Conservation (phyloP, 108 stramenopile genomes). For the Pseudonitzschia pungens region DNA sequence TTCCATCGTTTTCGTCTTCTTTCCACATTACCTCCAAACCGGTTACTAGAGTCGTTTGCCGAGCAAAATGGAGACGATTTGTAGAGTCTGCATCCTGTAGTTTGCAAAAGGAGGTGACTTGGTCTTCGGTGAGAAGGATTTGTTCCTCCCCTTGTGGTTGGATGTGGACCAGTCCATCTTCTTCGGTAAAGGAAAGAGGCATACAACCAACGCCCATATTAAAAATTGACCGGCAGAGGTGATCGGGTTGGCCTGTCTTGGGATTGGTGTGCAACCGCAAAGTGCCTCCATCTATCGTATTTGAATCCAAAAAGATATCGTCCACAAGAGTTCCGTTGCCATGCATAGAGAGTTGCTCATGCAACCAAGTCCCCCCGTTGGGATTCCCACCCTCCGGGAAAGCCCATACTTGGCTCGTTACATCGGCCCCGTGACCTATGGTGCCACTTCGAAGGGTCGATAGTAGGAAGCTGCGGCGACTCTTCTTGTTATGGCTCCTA, state of each 20-base stretch:
- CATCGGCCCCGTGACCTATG: background rate
- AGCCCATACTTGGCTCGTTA: conserved; percentile 14
- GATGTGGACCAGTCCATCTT: background rate
- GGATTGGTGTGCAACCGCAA: conserved; percentile 13
- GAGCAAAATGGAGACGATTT: no score
- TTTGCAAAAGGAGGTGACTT: background rate
- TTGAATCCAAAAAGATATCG: conserved; percentile 2
- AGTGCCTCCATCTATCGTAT: conserved; percentile 14
- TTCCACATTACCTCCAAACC: conserved; percentile 25
- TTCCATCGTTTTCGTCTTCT: background rate
- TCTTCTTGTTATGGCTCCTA: background rate
- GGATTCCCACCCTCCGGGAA: conserved; percentile 16
- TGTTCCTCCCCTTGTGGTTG: background rate
- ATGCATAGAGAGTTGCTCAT: background rate
- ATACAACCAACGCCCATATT: conserved; percentile 15
- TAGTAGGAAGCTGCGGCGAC: conserved; percentile 11
- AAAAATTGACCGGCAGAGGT: conserved; percentile 16
- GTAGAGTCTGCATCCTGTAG: background rate
- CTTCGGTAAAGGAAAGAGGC: conserved; percentile 7
- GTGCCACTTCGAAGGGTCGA: background rate
- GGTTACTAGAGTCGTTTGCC: conserved; percentile 10
- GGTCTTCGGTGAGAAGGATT: conserved; percentile 1
- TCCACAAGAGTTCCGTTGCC: background rate
- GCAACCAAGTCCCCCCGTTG: background rate
- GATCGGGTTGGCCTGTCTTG: conserved; percentile 8